Conservation (phyloP, 2,329 filamentous ascomycete species). For the Aspergillus ustus region DNA sequence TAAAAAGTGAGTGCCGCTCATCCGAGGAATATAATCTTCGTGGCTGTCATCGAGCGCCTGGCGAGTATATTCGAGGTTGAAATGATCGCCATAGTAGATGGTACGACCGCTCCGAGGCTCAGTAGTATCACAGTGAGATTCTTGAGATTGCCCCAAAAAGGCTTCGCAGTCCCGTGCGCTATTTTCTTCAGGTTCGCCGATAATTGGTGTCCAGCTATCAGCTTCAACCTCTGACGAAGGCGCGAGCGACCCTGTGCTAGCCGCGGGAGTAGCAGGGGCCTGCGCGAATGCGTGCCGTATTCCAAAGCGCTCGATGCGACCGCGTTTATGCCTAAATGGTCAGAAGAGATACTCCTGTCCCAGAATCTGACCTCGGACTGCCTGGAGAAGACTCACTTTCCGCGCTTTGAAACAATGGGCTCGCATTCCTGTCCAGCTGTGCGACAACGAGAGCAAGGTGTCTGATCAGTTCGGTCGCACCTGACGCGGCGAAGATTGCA, state of each 20-base stretch:
- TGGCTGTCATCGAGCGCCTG: constrained; percentile 5
- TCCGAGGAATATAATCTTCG: neutral
- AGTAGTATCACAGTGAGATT: neutral
- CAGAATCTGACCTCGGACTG: no score
- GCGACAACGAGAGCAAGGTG: constrained; percentile 11
- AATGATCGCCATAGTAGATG: constrained; percentile 16
- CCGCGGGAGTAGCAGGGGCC: neutral
- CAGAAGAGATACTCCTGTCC: neutral
- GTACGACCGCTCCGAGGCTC: neutral
- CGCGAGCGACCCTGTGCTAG: neutral
- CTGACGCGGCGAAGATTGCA: constrained; percentile 16
- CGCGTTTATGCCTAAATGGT: constrained; percentile 2
- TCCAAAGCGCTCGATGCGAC: neutral
- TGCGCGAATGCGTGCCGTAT: neutral
- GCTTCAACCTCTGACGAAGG: neutral
- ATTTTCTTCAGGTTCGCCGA: neutral
- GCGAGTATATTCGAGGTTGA: constrained; percentile 15
- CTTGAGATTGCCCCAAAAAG: neutral
- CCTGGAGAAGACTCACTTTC: no score
- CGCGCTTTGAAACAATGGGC: constrained; percentile 18
- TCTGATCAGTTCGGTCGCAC: constrained; percentile 16
- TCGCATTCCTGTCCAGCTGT: constrained; percentile 12
- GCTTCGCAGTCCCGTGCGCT: no score
- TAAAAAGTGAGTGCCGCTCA: neutral
- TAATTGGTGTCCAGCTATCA: neutral